Base-by-base conservation (phyloP, 805 yeast genomes). In the Lipomyces sp. region DNA sequence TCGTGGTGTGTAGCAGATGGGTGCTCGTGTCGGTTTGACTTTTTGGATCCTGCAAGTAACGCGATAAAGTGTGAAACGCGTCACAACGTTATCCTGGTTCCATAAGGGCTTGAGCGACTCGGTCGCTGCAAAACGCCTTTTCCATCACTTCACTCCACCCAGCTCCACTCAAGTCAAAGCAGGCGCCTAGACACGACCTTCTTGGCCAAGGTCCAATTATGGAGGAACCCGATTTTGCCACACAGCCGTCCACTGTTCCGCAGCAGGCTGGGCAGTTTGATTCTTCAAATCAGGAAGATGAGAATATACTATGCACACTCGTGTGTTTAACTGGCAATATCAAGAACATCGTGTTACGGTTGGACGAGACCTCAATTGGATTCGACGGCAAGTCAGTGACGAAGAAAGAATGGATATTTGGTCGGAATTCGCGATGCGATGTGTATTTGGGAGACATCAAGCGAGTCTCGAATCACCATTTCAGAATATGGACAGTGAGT, bases 381-480 rank as follows among this genome's bases (percentile, higher is more conserved):
- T 18, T 35, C 8, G 55, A 34, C 15, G 62, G 59, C 45, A 66
- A 65, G 35, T 58, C n/a, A 48, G 64, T 50, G 15, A 69, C 74
- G 57, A 73, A 79, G 59, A 70, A 80, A 69, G 77, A 77, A 32
- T 90, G 96, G 96, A 75, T 79, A 5, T 84, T 92, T 78, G 98
- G 98, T 0, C 83, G 98, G 70, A 86, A 89, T 66, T 75, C 77
- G 1, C 82, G 81, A 11, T 86, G 89, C 67, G 97, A 90, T 72
- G 85, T 89, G 72, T 80, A 80, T 51, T 79, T 92, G 64, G 86
- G 84, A 7, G 79, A 85, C 56, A 83, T 90, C 24, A 84, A 90
- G 35, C 79, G 93, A 62, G 80, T 92, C 42, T 89, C 95, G 61
- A 90, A 90, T 73, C 80, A 82, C 63, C 98, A 93, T 78, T 86